Percentiles rank a stretch among this genome's conserved stretches.
Conservation (phyloP, 139 green algal species). For the Asterochloris erici region DNA sequence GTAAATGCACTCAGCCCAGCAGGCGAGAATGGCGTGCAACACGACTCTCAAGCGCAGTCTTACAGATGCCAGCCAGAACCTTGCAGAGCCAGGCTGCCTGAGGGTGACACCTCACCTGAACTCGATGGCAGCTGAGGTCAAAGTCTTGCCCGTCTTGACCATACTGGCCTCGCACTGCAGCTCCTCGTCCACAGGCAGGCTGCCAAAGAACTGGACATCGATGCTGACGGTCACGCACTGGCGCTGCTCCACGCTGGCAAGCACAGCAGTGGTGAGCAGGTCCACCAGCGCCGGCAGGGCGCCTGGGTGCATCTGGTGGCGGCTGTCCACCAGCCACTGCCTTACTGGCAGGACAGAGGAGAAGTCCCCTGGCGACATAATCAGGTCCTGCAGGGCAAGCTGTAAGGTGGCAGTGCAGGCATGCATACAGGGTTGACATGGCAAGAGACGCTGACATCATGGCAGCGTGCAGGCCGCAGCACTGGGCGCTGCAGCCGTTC, state of each 20-base stretch:
- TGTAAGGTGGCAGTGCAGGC: too few relatives aligned
- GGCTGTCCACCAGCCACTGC: background rate
- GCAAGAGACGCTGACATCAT: too few relatives aligned
- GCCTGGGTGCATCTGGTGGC: conserved; percentile 3
- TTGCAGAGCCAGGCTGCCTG: background rate
- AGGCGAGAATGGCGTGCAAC: background rate
- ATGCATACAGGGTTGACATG: too few relatives aligned
- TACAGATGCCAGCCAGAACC: background rate
- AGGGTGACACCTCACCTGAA: background rate
- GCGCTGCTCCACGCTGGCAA: background rate
- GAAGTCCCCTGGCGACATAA: background rate
- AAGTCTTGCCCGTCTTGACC: conserved; percentile 8
- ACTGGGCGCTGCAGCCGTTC: too few relatives aligned
- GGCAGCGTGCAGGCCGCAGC: too few relatives aligned
- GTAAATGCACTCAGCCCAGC: background rate
- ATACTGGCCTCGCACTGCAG: background rate
- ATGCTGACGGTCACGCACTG: conserved; percentile 7
- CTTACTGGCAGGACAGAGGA: background rate
- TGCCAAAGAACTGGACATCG: conserved; percentile 1
- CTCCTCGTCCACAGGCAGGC: background rate
- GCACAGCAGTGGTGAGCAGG: conserved; percentile 1
- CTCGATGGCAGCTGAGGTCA: conserved; percentile 10
- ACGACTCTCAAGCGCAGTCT: background rate
- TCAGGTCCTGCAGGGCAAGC: background rate
- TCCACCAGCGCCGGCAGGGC: conserved; percentile 2